Percentiles rank a stretch among this genome's conserved stretches.
Conservation (phyloP, 257 asterid species). For the Gynochthodes officinalis region DNA sequence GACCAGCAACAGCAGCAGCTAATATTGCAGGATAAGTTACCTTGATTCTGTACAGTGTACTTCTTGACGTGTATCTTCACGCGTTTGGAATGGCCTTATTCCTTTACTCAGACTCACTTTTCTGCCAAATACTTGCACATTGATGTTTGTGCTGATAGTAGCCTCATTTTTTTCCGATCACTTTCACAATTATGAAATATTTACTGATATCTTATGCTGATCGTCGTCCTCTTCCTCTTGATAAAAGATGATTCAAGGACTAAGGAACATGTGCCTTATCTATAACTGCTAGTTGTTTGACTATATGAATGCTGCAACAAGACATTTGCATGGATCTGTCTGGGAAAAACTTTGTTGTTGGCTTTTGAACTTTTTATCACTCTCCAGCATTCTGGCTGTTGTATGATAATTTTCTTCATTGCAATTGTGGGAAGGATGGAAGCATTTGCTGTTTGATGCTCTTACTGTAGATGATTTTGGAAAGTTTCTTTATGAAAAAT, state of each 20-base stretch:
- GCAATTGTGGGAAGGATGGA: background rate
- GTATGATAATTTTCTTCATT: background rate
- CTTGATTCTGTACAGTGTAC: constrained; percentile 26
- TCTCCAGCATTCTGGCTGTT: background rate
- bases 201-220: too few species aligned
- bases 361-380: background rate
- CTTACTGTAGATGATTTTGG: background rate
- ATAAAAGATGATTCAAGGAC: background rate
- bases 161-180: background rate
- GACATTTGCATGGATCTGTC: background rate
- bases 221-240: background rate
- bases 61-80: background rate
- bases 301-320: background rate
- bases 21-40: constrained; percentile 43
- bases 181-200: background rate
- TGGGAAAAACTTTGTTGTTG: background rate
- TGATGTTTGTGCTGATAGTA: background rate
- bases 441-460: background rate
- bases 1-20: constrained; percentile 24
- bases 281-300: background rate
- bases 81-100: background rate
- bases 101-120: background rate
- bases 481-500: background rate
- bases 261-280: background rate
- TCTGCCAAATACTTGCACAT: background rate